These are phyloP conservation scores for Gymnopus androsaceus DNA, from an alignment of 1,284 basidiomycete species.

Conservation along the genomic window DNA sequence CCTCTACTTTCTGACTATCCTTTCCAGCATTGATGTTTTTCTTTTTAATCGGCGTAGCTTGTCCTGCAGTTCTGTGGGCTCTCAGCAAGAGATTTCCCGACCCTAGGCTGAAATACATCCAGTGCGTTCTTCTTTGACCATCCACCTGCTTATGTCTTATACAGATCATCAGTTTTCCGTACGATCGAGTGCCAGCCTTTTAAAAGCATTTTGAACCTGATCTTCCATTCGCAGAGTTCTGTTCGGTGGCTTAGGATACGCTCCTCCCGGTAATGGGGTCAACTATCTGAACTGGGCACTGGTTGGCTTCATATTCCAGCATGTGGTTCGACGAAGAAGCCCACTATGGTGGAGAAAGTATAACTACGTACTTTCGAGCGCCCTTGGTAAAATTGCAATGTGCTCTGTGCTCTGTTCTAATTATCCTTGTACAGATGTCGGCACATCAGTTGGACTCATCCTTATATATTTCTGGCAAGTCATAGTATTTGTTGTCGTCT, in stretches of 20 bases:
- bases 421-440: too few relatives aligned
- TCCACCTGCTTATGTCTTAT: conserved; percentile 19
- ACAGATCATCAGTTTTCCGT: conserved; percentile 37
- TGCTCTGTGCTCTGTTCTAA: too few relatives aligned
- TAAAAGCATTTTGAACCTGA: background rate
- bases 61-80: conserved; percentile 42
- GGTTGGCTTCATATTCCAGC: conserved; percentile 69
- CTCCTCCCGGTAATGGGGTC: conserved; percentile 58
- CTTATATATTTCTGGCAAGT: conserved; percentile 15
- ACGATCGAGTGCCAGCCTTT: conserved; percentile 19
- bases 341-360: conserved; percentile 75
- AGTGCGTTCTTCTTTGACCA: conserved; percentile 32
- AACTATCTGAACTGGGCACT: conserved; percentile 63
- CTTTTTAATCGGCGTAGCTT: conserved; percentile 55
- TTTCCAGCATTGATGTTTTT: conserved; percentile 46
- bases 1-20: background rate
- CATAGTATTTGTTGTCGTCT: conserved; percentile 41
- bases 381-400: too few relatives aligned
- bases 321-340: conserved; percentile 55
- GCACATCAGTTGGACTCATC: conserved; percentile 17
- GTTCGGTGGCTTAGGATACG: conserved; percentile 53
- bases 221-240: conserved; percentile 34
- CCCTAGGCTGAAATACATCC: conserved; percentile 46
- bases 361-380: too few relatives aligned
- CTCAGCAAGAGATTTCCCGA: conserved; percentile 41